A percentile compares a stretch with the other conserved stretches of the same genome.
phyloP scores from a whole-genome alignment of 768 basidiomycete species.

The Agrocybe chaxingu region DNA sequence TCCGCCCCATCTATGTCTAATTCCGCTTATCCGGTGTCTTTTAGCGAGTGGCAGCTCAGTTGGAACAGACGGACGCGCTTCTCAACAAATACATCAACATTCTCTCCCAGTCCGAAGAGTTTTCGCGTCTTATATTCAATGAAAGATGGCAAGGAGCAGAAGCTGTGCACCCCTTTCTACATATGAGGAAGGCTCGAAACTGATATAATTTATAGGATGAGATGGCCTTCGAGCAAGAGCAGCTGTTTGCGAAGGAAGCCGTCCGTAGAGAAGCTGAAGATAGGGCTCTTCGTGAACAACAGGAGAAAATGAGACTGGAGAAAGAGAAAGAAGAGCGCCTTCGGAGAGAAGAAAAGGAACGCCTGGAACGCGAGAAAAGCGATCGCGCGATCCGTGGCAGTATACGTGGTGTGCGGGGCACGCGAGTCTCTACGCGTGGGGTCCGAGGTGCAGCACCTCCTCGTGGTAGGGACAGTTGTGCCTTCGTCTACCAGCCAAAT shows the following conservation, averaged over 20 bases:
- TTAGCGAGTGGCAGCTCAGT: conserved; percentile 63
- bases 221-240: conserved; percentile 45
- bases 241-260: conserved; percentile 38
- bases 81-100: conserved; percentile 74
- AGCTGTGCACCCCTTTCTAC: conserved; percentile 43
- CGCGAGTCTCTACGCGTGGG: conserved; percentile 59
- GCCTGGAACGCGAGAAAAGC: conserved; percentile 42
- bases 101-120: conserved; percentile 66
- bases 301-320: conserved; percentile 46
- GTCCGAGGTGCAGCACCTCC: conserved; percentile 29
- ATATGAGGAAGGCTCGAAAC: background rate
- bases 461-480: conserved; percentile 8
- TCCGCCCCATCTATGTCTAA: background rate
- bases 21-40: background rate
- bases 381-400: conserved; percentile 47
- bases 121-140: conserved; percentile 69
- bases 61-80: conserved; percentile 69
- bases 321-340: conserved; percentile 40
- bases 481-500: background rate
- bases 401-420: conserved; percentile 71
- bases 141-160: conserved; percentile 76
- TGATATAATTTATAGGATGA: conserved; percentile 50
- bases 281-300: conserved; percentile 42
- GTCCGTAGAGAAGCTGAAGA: conserved; percentile 44
- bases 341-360: conserved; percentile 39